Evolutionary conservation across 1,139 yeast species (phyloP).

Genomic region (Diutina pseudorugosa): DNA sequence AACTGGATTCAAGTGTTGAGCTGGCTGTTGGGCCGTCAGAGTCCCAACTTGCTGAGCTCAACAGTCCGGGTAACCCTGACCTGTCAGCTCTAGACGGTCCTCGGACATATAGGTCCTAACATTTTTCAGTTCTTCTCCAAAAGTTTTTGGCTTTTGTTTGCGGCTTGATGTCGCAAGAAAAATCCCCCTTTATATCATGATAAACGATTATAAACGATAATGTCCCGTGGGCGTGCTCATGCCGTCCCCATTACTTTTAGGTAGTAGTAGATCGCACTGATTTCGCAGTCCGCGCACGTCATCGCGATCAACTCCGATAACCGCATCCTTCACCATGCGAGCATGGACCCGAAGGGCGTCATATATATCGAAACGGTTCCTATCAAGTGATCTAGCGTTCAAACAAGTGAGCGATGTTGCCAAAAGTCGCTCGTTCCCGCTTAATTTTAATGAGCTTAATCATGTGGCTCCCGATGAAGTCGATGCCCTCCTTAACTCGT

Average conservation of each 20-base stretch:
- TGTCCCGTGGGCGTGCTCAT: too few species aligned
- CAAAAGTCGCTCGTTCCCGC: neutral
- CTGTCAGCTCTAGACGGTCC: too few species aligned
- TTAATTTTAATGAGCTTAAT: neutral
- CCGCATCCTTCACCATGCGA: neutral
- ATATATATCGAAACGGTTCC: neutral
- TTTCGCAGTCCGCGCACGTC: neutral
- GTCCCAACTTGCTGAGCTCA: too few species aligned
- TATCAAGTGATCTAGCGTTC: neutral
- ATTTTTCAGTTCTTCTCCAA: neutral
- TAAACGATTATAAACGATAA: neutral
- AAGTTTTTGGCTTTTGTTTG: neutral
- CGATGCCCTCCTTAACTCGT: neutral
- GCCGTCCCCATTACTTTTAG: too few species aligned
- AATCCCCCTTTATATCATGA: neutral
- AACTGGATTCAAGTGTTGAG: too few species aligned
- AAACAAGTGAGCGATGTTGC: neutral
- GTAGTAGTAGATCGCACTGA: neutral
- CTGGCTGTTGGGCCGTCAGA: too few species aligned
- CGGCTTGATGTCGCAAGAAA: neutral
- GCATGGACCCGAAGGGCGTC: neutral
- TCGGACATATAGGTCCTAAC: too few species aligned
- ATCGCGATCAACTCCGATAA: neutral
- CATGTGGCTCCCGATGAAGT: neutral
- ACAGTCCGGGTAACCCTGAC: too few species aligned